Conservation (phyloP, 768 basidiomycete species). For the Mycena chlorophos region DNA sequence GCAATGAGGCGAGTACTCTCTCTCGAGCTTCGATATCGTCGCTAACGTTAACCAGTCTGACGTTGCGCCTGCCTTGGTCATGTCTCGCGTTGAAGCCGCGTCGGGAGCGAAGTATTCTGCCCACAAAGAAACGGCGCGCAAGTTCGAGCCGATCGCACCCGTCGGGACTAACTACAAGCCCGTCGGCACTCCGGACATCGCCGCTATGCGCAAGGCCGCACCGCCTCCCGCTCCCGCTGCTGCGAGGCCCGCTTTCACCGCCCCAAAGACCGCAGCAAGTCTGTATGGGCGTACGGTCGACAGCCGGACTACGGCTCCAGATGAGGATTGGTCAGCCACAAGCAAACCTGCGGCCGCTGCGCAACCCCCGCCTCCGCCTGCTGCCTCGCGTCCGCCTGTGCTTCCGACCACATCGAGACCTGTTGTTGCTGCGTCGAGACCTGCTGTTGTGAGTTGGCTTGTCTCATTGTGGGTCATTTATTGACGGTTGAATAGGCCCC, state of each 20-base stretch:
- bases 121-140: slow-evolving; percentile 75
- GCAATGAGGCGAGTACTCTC: slow-evolving; percentile 64
- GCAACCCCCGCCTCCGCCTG: slow-evolving; percentile 41
- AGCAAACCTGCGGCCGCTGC: slow-evolving; percentile 43
- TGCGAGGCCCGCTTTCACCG: slow-evolving; percentile 50
- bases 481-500: slow-evolving; percentile 5
- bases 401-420: slow-evolving; percentile 45
- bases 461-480: neutral
- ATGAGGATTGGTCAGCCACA: slow-evolving; percentile 57
- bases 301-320: slow-evolving; percentile 41
- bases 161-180: slow-evolving; percentile 76
- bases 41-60: slow-evolving; percentile 55
- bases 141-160: slow-evolving; percentile 76
- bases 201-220: slow-evolving; percentile 46
- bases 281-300: slow-evolving; percentile 41
- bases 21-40: neutral
- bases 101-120: slow-evolving; percentile 89
- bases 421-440: slow-evolving; percentile 25
- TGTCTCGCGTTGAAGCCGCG: slow-evolving; percentile 83
- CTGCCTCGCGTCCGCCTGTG: slow-evolving; percentile 49
- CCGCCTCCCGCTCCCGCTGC: slow-evolving; percentile 43
- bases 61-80: slow-evolving; percentile 76
- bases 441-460: neutral
- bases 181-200: slow-evolving; percentile 72
- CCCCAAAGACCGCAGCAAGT: slow-evolving; percentile 39